Evolutionary conservation across 2,329 filamentous ascomycete genomes (phyloP).

Genomic region (Fusarium solani-melongenae): DNA sequence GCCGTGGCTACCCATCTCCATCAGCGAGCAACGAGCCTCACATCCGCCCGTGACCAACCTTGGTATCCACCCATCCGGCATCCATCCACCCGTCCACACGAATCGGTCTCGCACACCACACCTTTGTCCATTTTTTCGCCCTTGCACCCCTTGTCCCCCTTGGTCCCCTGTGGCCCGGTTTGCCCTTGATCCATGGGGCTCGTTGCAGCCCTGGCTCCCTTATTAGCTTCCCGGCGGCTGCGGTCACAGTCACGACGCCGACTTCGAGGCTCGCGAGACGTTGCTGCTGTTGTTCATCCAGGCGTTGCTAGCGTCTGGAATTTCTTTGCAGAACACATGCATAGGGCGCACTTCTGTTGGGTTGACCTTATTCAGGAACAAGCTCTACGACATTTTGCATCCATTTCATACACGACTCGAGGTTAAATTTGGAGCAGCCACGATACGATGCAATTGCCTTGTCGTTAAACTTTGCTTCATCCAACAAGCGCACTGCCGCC

Average conservation of each 20-base stretch:
- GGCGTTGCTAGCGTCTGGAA: neutral
- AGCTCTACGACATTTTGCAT: neutral
- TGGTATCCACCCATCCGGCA: slow-evolving; percentile 21
- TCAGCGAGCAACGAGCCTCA: slow-evolving; percentile 30
- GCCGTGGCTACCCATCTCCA: slow-evolving; percentile 25
- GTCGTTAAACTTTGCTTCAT: slow-evolving; percentile 10
- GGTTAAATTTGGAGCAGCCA: neutral
- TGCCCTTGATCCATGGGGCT: slow-evolving; percentile 3
- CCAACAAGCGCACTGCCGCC: slow-evolving; percentile 35
- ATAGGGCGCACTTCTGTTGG: neutral
- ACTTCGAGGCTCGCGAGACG: slow-evolving; percentile 1
- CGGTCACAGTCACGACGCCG: neutral
- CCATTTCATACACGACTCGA: neutral
- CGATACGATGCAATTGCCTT: neutral
- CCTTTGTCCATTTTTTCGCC: slow-evolving; percentile 7
- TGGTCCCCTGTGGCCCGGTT: slow-evolving; percentile 8
- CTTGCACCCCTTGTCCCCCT: slow-evolving; percentile 4
- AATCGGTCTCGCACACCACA: slow-evolving; percentile 16
- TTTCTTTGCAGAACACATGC: neutral
- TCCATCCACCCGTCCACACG: slow-evolving; percentile 24
- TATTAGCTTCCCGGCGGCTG: slow-evolving; percentile 1
- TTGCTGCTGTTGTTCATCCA: neutral
- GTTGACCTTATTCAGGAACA: neutral
- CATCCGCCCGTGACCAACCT: slow-evolving; percentile 10
- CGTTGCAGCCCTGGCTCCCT: slow-evolving; percentile 11